Percentiles rank a stretch among this genome's conserved stretches.
Conservation (phyloP, 2,329 filamentous ascomycete genomes). For the Fusarium marasasianum region DNA sequence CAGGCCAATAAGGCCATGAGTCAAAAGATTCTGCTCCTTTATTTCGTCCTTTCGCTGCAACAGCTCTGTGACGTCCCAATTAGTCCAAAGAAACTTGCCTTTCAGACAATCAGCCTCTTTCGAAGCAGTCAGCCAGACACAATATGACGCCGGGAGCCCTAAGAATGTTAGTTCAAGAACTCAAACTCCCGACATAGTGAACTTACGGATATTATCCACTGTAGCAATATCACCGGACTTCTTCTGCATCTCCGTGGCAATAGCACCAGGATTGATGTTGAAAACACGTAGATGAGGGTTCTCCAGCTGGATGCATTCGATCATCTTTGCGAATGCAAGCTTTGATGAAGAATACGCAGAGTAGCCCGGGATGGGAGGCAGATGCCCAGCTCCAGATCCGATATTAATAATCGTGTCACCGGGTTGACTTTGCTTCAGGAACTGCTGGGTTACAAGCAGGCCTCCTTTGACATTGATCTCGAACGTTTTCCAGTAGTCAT, state of each 20-base stretch:
- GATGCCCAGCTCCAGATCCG: background rate
- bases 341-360: constrained; percentile 1
- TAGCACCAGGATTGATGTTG: constrained; percentile 1
- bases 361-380: background rate
- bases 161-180: background rate
- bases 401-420: background rate
- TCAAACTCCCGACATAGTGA: accelerated
- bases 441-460: background rate
- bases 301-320: background rate
- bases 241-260: background rate
- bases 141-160: constrained; percentile 2
- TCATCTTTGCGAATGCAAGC: background rate
- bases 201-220: background rate
- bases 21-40: background rate
- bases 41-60: background rate
- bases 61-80: background rate
- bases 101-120: background rate
- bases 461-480: constrained; percentile 4
- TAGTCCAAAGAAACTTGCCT: constrained; percentile 1
- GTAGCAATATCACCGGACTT: background rate
- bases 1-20: background rate
- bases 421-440: background rate
- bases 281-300: background rate
- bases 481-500: background rate
- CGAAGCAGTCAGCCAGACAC: background rate